Evolutionary conservation across 2,329 filamentous ascomycete species (phyloP).

Genomic region (Botrytis tulipae): DNA sequence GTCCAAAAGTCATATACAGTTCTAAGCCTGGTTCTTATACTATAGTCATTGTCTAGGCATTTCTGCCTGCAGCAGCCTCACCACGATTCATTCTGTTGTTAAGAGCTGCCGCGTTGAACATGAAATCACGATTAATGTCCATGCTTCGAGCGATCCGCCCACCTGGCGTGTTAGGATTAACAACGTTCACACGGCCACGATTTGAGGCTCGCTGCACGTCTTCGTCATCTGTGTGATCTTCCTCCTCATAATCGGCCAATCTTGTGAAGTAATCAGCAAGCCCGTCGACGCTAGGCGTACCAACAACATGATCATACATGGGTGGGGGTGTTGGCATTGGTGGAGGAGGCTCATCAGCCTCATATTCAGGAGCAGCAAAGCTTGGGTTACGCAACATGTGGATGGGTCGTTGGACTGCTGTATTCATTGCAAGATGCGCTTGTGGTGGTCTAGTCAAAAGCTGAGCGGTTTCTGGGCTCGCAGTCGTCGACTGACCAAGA

Average conservation of each 20-base stretch:
- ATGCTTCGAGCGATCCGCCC: conserved; percentile 38
- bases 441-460: conserved; percentile 45
- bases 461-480: conserved; percentile 24
- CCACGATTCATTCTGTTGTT: conserved; percentile 10
- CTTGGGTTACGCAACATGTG: conserved; percentile 67
- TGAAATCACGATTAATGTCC: conserved; percentile 39
- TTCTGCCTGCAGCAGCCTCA: neutral
- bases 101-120: conserved; percentile 30
- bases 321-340: conserved; percentile 69
- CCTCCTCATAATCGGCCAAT: conserved; percentile 38
- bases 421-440: conserved; percentile 45
- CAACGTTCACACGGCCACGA: conserved; percentile 38
- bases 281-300: conserved; percentile 50
- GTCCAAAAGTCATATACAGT: neutral
- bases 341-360: conserved; percentile 66
- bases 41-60: neutral
- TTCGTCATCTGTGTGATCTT: conserved; percentile 36
- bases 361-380: conserved; percentile 69
- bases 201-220: conserved; percentile 29
- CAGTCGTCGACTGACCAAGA: neutral
- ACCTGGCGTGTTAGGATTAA: conserved; percentile 38
- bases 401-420: conserved; percentile 48
- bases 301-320: conserved; percentile 64
- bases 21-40: neutral
- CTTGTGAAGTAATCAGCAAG: conserved; percentile 69